Evolutionary conservation across 73 alveolate genomes (phyloP).

Genomic region (Durusdinium trenchii): DNA sequence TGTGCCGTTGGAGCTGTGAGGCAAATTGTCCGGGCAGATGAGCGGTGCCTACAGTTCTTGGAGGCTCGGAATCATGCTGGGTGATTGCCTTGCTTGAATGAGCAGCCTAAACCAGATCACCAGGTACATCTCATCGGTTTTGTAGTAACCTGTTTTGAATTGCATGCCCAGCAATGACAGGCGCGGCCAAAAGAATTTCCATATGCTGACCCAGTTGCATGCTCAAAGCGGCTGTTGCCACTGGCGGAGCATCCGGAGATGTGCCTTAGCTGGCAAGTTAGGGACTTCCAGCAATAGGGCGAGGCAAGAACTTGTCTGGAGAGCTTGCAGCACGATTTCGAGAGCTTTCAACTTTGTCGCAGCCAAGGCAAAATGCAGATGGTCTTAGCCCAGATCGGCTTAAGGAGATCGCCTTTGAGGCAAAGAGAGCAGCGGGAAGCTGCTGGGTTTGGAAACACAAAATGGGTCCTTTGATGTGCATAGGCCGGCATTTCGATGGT

Average conservation of each 20-base stretch:
- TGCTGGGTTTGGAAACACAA: neutral
- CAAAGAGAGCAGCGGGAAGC: neutral
- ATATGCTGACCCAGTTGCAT: slow-evolving; percentile 54
- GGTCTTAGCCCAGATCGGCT: slow-evolving; percentile 76
- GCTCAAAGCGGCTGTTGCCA: slow-evolving; percentile 66
- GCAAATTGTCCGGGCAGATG: slow-evolving; percentile 78
- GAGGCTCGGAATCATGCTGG: slow-evolving; percentile 55
- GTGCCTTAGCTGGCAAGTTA: no score
- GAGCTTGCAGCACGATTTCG: no score
- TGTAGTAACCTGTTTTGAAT: no score
- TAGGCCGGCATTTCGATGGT: slow-evolving; percentile 78
- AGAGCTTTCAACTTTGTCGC: no score
- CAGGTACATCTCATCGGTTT: no score
- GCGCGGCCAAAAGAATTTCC: slow-evolving; percentile 92
- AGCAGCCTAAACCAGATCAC: no score
- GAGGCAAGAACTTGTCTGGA: no score
- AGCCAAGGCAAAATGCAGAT: slow-evolving; percentile 14
- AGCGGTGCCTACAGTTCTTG: slow-evolving; percentile 82
- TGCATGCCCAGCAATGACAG: no score
- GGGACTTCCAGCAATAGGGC: no score
- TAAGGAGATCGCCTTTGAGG: slow-evolving; percentile 69
- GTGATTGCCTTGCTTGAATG: no score
- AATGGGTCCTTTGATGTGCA: neutral
- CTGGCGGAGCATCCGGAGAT: slow-evolving; percentile 80
- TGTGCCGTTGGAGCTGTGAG: no score